Percentiles rank a stretch among this genome's conserved stretches.
phyloP scores from a whole-genome alignment of 495 filamentous ascomycete species.

The Penicillium alfredii region DNA sequence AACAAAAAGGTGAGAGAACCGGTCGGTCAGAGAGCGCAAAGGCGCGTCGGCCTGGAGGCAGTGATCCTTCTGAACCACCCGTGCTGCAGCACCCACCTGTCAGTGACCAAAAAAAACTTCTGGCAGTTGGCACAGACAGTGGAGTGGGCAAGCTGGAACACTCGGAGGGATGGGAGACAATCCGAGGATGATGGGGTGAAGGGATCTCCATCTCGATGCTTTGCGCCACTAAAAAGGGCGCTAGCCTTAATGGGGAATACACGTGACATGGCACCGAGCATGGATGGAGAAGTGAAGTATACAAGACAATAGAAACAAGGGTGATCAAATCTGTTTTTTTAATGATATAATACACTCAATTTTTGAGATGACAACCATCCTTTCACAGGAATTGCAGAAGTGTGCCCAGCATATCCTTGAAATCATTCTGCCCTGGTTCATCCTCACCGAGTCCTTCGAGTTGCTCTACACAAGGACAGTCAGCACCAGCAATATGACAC shows the following conservation, averaged over 20 bases:
- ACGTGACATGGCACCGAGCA: constrained; percentile 5
- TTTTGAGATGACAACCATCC: background rate
- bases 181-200: constrained; percentile 23
- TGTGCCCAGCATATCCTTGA: constrained; percentile 65
- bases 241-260: constrained; percentile 12
- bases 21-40: constrained; percentile 23
- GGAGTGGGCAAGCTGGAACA: constrained; percentile 8
- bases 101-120: constrained; percentile 11
- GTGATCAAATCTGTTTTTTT: constrained; percentile 1
- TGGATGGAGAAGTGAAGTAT: no score
- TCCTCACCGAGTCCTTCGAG: constrained; percentile 54
- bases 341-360: constrained; percentile 8
- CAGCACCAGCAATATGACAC: constrained; percentile 7
- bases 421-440: constrained; percentile 51
- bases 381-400: constrained; percentile 56
- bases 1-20: background rate
- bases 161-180: constrained; percentile 17
- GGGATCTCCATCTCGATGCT: constrained; percentile 26
- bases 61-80: constrained; percentile 17
- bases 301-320: no score
- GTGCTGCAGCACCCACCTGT: constrained; percentile 21
- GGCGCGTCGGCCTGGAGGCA: constrained; percentile 20
- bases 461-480: constrained; percentile 51
- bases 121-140: constrained; percentile 12
- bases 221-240: constrained; percentile 8